Evolutionary conservation across 345 rosid genomes (phyloP).

Genomic region (Populus nigra): DNA sequence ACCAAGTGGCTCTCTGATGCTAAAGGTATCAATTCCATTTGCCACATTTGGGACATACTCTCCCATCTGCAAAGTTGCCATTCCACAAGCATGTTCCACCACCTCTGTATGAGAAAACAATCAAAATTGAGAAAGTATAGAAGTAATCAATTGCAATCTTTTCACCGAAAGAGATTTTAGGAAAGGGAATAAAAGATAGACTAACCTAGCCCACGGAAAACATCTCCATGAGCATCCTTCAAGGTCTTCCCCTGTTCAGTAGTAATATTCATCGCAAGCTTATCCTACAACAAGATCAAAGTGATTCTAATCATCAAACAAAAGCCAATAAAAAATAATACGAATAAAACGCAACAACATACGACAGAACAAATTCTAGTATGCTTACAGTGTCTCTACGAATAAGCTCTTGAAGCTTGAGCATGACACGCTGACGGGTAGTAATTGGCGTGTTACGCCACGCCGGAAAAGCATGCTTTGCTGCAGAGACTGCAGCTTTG

Average conservation of each 20-base stretch:
- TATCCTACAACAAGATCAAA: conserved; percentile 48
- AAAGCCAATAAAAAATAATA: not conserved
- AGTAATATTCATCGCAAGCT: conserved; percentile 85
- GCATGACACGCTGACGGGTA: conserved; percentile 82
- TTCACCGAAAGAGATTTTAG: conserved; percentile 8
- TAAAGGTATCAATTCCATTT: conserved; percentile 87
- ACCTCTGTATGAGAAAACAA: conserved; percentile 57
- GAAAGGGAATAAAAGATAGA: conserved; percentile 4
- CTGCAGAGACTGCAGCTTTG: conserved; percentile 84
- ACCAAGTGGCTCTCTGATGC: conserved; percentile 92
- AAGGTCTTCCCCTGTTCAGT: conserved; percentile 95
- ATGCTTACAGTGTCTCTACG: conserved; percentile 70
- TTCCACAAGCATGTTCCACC: conserved; percentile 97
- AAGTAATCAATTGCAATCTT: not conserved
- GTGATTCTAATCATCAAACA: not conserved
- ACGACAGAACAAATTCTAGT: not conserved
- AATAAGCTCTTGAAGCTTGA: conserved; percentile 91
- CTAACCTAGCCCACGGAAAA: conserved; percentile 92
- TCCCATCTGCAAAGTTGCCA: conserved; percentile 94
- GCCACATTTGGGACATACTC: conserved; percentile 89
- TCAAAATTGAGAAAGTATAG: not conserved
- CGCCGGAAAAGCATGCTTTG: conserved; percentile 73
- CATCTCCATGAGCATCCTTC: conserved; percentile 98
- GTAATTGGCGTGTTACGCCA: conserved; percentile 93
- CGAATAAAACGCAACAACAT: conserved; percentile 1